A percentile compares a stretch with the other conserved stretches of the same genome.
These are phyloP conservation scores for Tulasnella sp. DNA, from an alignment of 768 basidiomycete species.

Conservation along the genomic window DNA sequence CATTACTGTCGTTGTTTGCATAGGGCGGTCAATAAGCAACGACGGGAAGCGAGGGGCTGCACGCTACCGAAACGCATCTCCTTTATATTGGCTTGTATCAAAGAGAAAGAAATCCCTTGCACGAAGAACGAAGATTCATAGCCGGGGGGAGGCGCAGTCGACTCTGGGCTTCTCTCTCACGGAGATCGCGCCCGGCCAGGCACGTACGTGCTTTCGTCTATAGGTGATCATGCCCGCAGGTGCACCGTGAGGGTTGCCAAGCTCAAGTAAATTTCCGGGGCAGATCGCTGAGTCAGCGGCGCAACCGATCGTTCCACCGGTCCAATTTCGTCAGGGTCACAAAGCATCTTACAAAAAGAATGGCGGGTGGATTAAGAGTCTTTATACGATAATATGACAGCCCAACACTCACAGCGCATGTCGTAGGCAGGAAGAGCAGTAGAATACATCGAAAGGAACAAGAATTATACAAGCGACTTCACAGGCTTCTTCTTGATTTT, in stretches of 20 bases:
- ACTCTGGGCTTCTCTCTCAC: neutral
- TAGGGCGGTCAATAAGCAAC: neutral
- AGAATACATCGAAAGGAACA: neutral
- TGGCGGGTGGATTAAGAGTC: neutral
- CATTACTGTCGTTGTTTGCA: neutral
- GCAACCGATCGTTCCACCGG: too few relatives aligned
- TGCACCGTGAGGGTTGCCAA: too few relatives aligned
- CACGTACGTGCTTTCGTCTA: neutral
- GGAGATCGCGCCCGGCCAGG: neutral
- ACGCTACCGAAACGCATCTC: neutral
- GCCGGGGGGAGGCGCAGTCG: neutral
- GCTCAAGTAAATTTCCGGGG: too few relatives aligned
- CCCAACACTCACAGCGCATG: neutral
- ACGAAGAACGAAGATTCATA: neutral
- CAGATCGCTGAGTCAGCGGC: too few relatives aligned
- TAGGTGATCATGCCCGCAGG: neutral
- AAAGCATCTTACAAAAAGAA: neutral
- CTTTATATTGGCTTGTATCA: neutral
- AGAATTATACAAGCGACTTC: conserved; percentile 4
- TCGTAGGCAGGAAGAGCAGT: neutral
- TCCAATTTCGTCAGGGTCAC: too few relatives aligned
- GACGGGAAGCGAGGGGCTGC: neutral
- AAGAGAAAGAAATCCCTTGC: neutral
- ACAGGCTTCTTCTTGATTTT: conserved; percentile 46
- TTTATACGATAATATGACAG: neutral